Base-by-base conservation (phyloP, 352 stramenopile species). In the Blastocystis sp. region DNA sequence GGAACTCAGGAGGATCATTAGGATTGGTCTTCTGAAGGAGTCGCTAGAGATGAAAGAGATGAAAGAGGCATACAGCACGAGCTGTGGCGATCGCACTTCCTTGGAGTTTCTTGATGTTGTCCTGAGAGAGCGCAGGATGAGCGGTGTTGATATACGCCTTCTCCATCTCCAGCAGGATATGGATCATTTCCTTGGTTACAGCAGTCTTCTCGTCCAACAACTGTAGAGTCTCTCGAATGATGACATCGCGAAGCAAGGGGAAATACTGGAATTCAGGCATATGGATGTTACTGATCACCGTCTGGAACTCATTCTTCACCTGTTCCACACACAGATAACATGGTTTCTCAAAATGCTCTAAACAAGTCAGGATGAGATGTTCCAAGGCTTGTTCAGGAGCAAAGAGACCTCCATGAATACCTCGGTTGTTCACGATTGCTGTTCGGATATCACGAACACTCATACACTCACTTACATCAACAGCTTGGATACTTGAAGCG, bases 91-190 rank as follows among this genome's bases (percentile, higher is more conserved):
- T 58, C 14, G 58, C 81, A n/a, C 7, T 75, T n/a, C 80, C 81
- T 43, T 56, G 52, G 32, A 58, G 11, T 16, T n/a, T 58, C 57
- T 83, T 88, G 46, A 67, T 88, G 12, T 21, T 19, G 9, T 29
- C 95, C 91, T 19, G 94, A 93, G 27, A 98, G 95, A 37, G 95
- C 95, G 14, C 96, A 7, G 96, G 96, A 91, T 99, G 97, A 89
- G 96, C 97, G 27, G 96, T 99, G 91, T 99, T 99, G 88, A 99
- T 96, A 90, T 98, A 98, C 7, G 96, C 95, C 80, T 98, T 89
- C 91, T 99, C 97, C 88, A 98, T 97, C 88, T 97, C 94, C 75
- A 99, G 96, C 21, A 99, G 90, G 89, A 98, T 98, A 32, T 93
- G 92, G 78, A 99, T 96, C 95, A 98, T 98, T 67, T 92, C 89